phyloP scores from a whole-genome alignment of 2,329 filamentous ascomycete species.

The Colletotrichum neosansevieriae region DNA sequence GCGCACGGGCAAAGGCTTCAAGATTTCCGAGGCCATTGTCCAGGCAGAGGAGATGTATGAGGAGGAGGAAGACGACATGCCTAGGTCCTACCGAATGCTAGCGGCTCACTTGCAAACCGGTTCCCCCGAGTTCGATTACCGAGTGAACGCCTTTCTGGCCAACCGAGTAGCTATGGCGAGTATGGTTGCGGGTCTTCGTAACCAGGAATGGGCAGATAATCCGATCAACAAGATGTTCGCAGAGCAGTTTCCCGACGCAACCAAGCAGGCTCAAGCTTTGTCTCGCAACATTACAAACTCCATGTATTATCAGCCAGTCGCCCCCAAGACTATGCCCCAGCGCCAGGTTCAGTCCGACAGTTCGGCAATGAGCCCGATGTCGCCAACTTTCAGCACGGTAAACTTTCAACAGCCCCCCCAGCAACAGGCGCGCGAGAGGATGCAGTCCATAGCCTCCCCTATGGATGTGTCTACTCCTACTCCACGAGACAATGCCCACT shows the following conservation, averaged over 20 bases:
- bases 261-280: constrained; percentile 46
- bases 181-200: constrained; percentile 50
- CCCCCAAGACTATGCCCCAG: not conserved
- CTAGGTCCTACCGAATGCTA: constrained; percentile 73
- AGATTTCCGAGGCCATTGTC: constrained; percentile 82
- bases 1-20: constrained; percentile 84
- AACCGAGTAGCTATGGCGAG: constrained; percentile 58
- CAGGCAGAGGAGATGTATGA: constrained; percentile 96
- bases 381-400: constrained; percentile 22
- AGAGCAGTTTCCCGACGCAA: constrained; percentile 57
- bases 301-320: constrained; percentile 32
- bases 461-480: constrained; percentile 40
- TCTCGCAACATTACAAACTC: constrained; percentile 40
- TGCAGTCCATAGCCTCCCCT: constrained; percentile 33
- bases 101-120: constrained; percentile 72
- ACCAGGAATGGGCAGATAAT: constrained; percentile 56
- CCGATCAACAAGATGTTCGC: constrained; percentile 62
- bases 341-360: constrained; percentile 13
- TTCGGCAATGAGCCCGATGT: constrained; percentile 13
- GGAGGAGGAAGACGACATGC: constrained; percentile 87
- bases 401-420: constrained; percentile 42
- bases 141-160: constrained; percentile 63
- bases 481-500: constrained; percentile 41
- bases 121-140: constrained; percentile 71
- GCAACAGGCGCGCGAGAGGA: constrained; percentile 30